Evolutionary conservation across 305 asterid species (phyloP), one percentile per base, ranked within the genome.

Genomic region (Striga hermonthica): DNA sequence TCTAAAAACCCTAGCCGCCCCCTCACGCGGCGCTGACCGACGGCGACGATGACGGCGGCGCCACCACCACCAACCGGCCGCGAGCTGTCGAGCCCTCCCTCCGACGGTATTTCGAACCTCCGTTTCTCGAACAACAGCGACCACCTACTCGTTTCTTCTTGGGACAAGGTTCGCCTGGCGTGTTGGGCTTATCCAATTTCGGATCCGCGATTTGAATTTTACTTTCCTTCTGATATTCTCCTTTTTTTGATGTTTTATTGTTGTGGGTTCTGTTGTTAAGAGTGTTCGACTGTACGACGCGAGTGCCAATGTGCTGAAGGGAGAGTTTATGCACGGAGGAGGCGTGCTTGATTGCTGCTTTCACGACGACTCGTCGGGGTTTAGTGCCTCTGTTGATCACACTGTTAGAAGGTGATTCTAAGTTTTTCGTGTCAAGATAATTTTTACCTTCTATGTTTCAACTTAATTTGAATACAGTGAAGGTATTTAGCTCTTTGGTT

Each of bases 341-440:
- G 68, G 95, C 0, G 97, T 92, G 57, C 91, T 90, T 0, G 97
- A 86, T 75, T 90, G 98, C 60, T 92, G 97, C 76, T 90, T 92
- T 81, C 98, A 92, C n/a, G 98, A 89, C 13, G 98, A 92, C 75
- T 73, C 97, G 9, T 92, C 98, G 0, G 98, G 98, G 8, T 91
- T 89, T 71, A 87, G 86, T 77, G 98, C 95, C 64, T 74, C 83
- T 79, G 85, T 82, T 35, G 98, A 92, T 69, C 74, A 83, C 72
- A 82, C 96, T 22, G 98, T 92, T 7, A 72, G 96, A 80, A 87
- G 97, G 97, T 87, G 53, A 71, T 47, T 65, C 31, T 4, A 15
- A 7, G n/a, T 15, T 8, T 1, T 39, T 72, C 41, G 28, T 4
- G n/a, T n/a, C n/a, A n/a, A n/a, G n/a, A n/a, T n/a, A 2, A 22